Evolutionary conservation across 139 green algal genomes (phyloP).

Genomic region (Coelastrella sp.): DNA sequence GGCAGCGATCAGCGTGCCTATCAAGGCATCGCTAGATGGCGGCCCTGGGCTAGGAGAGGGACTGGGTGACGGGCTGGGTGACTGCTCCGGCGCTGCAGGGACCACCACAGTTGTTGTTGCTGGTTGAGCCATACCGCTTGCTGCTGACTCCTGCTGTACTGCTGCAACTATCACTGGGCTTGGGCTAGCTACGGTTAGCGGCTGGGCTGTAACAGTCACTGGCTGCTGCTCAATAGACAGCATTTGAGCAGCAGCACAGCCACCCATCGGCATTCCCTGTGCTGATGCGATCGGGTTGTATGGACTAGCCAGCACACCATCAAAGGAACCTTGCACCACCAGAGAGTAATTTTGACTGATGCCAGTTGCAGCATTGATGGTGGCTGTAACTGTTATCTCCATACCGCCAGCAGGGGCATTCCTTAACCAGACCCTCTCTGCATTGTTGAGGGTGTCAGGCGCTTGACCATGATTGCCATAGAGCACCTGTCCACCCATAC

Average conservation of each 20-base stretch:
- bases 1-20: background rate
- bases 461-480: constrained; percentile 73
- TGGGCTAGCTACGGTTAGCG: background rate
- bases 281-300: constrained; percentile 64
- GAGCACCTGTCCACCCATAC: constrained; percentile 67
- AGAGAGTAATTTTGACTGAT: constrained; percentile 79
- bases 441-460: constrained; percentile 86
- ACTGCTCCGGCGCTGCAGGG: background rate
- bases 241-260: constrained; percentile 21
- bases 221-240: background rate
- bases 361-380: background rate
- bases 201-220: background rate
- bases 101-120: background rate
- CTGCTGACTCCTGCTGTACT: background rate
- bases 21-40: background rate
- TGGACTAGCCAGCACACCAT: constrained; percentile 60
- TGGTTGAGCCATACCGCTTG: background rate
- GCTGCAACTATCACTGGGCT: background rate
- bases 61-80: background rate
- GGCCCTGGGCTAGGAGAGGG: background rate
- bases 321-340: constrained; percentile 76
- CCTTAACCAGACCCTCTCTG: constrained; percentile 75
- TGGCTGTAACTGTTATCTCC: constrained; percentile 67
- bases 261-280: background rate
- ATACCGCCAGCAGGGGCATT: constrained; percentile 73